phyloP scores from a whole-genome alignment of 2,329 filamentous ascomycete genomes.

The Nigrospora oryzae region DNA sequence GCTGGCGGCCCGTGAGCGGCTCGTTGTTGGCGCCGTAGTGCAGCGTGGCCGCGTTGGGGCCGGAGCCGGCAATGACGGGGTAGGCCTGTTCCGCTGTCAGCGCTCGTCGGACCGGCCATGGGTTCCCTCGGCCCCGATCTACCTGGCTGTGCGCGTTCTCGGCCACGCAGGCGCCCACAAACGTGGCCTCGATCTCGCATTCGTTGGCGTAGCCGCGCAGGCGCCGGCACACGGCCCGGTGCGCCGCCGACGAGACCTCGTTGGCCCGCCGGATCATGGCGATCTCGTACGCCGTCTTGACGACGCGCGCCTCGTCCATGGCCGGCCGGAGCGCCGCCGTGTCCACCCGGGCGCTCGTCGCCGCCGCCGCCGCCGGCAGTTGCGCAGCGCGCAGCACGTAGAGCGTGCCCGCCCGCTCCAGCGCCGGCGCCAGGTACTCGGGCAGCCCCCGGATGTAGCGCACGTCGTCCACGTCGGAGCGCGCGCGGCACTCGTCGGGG shows the following conservation, averaged over 20 bases:
- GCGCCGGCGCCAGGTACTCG: constrained; percentile 38
- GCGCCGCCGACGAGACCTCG: constrained; percentile 67
- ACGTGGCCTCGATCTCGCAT: constrained; percentile 73
- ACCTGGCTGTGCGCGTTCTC: constrained; percentile 57
- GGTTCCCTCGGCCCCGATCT: too few relatives aligned
- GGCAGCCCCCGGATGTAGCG: constrained; percentile 43
- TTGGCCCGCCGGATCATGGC: constrained; percentile 75
- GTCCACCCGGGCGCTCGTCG: constrained; percentile 33
- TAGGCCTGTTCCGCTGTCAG: constrained; percentile 52
- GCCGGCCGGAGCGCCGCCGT: constrained; percentile 50
- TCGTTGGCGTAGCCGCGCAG: constrained; percentile 63
- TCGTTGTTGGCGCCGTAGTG: constrained; percentile 82
- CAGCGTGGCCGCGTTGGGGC: constrained; percentile 72
- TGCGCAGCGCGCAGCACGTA: constrained; percentile 38
- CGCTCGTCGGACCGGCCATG: too few relatives aligned
- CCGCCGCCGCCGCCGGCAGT: constrained; percentile 21
- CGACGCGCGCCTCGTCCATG: constrained; percentile 71
- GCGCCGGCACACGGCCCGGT: constrained; percentile 60
- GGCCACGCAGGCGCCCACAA: constrained; percentile 63
- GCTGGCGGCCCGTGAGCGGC: constrained; percentile 57
- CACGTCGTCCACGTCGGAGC: constrained; percentile 65
- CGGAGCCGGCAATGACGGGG: constrained; percentile 78
- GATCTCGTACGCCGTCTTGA: constrained; percentile 83
- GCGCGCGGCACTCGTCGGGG: constrained; percentile 49
- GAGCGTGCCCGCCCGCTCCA: constrained; percentile 31